phyloP scores from a whole-genome alignment of 2,329 filamentous ascomycete genomes.

The Diaporthe vaccinii region DNA sequence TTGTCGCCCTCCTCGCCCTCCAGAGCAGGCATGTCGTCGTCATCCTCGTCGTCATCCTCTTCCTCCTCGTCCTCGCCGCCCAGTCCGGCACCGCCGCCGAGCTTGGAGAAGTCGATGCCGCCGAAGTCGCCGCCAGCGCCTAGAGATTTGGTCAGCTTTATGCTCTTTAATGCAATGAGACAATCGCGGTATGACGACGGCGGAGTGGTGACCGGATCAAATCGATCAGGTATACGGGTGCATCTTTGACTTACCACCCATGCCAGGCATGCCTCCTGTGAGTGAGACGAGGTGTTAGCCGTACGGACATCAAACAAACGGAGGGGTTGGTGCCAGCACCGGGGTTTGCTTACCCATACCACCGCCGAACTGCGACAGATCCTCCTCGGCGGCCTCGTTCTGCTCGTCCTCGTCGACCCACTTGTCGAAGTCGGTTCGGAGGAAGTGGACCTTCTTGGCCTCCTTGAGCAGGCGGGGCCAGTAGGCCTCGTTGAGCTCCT shows the following conservation, averaged over 20 bases:
- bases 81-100: conserved; percentile 72
- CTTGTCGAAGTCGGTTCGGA: conserved; percentile 99
- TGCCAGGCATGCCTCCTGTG: conserved; percentile 68
- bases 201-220: neutral
- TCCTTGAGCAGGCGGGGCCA: conserved; percentile 97
- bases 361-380: conserved; percentile 74
- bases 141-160: conserved; percentile 30
- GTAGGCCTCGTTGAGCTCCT: conserved; percentile 93
- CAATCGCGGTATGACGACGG: neutral
- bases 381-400: conserved; percentile 87
- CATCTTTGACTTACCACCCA: conserved; percentile 59
- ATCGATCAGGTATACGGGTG: neutral
- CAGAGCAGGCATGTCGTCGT: conserved; percentile 89
- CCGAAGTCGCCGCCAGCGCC: conserved; percentile 76
- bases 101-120: conserved; percentile 95
- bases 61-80: conserved; percentile 63
- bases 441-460: conserved; percentile 88
- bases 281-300: conserved; percentile 43
- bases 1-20: conserved; percentile 71
- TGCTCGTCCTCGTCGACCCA: conserved; percentile 99
- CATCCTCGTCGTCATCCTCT: conserved; percentile 72
- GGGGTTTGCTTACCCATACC: conserved; percentile 69
- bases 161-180: neutral
- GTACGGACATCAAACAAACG: neutral
- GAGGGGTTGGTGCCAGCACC: conserved; percentile 21